phyloP scores from a whole-genome alignment of 139 green algal genomes.

The Chlamydomonas asymmetrica region DNA sequence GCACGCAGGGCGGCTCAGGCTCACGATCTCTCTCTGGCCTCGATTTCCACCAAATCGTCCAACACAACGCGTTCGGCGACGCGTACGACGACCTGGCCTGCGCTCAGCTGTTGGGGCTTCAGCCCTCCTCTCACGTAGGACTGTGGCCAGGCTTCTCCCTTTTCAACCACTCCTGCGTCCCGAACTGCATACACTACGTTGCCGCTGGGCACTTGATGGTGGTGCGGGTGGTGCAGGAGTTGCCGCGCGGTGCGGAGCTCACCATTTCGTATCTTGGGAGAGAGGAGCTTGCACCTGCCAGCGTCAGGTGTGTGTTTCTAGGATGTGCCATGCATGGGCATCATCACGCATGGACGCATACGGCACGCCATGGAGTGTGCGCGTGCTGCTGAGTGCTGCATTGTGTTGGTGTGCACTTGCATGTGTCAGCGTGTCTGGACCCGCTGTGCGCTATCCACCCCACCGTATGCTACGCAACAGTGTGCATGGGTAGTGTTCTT shows the following conservation, averaged over 20 bases:
- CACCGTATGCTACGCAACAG: too few relatives aligned
- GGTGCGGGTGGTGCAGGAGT: slow-evolving; percentile 36
- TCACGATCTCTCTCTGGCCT: too few relatives aligned
- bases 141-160: slow-evolving; percentile 47
- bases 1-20: too few relatives aligned
- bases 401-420: too few relatives aligned
- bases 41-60: too few relatives aligned
- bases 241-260: slow-evolving; percentile 33
- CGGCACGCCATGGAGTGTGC: too few relatives aligned
- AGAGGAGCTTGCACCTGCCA: slow-evolving; percentile 39
- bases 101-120: neutral
- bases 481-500: too few relatives aligned
- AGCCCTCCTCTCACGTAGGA: slow-evolving; percentile 29
- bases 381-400: too few relatives aligned
- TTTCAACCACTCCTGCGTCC: slow-evolving; percentile 53
- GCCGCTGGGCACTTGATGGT: slow-evolving; percentile 44
- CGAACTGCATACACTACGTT: slow-evolving; percentile 51
- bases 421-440: too few relatives aligned
- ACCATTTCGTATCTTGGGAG: slow-evolving; percentile 46
- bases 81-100: slow-evolving; percentile 44
- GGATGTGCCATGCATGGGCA: too few relatives aligned
- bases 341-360: too few relatives aligned
- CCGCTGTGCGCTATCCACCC: too few relatives aligned
- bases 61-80: slow-evolving; percentile 53
- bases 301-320: slow-evolving; percentile 4